These are phyloP conservation scores for Cordyceps fumosorosea DNA, from an alignment of 2,329 filamentous ascomycete genomes.

Conservation along the genomic window DNA sequence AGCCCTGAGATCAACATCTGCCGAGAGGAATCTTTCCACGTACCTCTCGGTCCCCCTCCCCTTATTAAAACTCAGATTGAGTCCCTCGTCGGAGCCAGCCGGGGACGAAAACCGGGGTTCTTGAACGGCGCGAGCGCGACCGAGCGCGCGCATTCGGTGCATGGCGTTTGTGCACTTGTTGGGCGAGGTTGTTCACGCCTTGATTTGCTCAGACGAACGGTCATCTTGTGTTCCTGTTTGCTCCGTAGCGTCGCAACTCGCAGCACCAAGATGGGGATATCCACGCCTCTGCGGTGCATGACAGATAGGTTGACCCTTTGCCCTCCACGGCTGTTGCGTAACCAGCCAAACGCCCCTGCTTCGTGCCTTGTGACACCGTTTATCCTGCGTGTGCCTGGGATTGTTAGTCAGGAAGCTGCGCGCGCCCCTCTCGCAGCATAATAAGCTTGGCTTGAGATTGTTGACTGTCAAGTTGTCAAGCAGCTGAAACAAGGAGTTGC, in stretches of 20 bases:
- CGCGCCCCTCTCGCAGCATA: not conserved
- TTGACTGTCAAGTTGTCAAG: not conserved
- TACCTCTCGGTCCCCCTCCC: no score
- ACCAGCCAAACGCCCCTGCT: not conserved
- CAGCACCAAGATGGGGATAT: not conserved
- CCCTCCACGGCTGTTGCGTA: not conserved
- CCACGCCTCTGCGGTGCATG: not conserved
- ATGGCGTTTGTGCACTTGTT: no score
- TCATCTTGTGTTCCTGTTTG: no score
- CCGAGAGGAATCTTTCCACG: not conserved
- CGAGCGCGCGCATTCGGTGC: no score
- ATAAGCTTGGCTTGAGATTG: not conserved
- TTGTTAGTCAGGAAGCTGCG: not conserved
- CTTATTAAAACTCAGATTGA: not conserved
- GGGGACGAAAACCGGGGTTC: no score
- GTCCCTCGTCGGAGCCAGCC: conserved; percentile 1
- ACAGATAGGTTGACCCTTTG: not conserved
- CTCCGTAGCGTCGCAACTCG: no score
- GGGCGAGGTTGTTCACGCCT: no score
- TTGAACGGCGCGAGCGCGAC: not conserved
- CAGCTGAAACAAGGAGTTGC: not conserved
- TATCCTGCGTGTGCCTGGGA: not conserved
- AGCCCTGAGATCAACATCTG: not conserved
- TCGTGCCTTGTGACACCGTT: not conserved
- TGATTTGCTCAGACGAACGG: no score